These are phyloP conservation scores for Paracorniculantispora psalliotae DNA, from an alignment of 2,329 filamentous ascomycete species.

Conservation along the genomic window DNA sequence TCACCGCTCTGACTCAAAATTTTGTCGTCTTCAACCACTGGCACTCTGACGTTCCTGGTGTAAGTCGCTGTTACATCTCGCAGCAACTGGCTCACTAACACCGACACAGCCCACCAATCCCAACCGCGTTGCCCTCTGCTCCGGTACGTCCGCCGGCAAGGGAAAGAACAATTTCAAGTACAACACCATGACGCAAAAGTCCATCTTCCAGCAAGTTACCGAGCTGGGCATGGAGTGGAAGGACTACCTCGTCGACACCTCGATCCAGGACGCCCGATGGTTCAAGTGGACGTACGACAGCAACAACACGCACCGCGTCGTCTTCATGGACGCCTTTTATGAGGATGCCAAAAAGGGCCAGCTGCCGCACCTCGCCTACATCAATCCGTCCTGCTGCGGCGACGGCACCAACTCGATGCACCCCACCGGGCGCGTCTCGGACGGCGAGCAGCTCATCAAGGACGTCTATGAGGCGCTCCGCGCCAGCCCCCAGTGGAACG, in stretches of 20 bases:
- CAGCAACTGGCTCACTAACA: not conserved
- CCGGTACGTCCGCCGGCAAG: constrained; percentile 27
- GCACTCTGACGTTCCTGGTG: constrained; percentile 37
- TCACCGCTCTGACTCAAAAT: constrained; percentile 35
- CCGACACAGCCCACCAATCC: constrained; percentile 35
- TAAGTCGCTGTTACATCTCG: constrained; percentile 17
- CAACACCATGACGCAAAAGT: constrained; percentile 25
- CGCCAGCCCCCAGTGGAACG: constrained; percentile 30
- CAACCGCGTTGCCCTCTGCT: constrained; percentile 31
- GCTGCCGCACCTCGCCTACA: constrained; percentile 40
- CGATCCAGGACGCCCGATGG: constrained; percentile 38
- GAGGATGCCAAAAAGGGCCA: constrained; percentile 38
- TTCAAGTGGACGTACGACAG: constrained; percentile 36
- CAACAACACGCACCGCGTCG: constrained; percentile 25
- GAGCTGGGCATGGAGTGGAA: constrained; percentile 38
- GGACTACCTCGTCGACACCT: constrained; percentile 42
- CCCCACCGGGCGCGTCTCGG: constrained; percentile 28
- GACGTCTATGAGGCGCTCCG: constrained; percentile 32
- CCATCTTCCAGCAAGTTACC: constrained; percentile 38
- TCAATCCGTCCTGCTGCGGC: constrained; percentile 40
- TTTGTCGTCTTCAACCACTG: constrained; percentile 41
- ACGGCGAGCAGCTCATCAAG: constrained; percentile 31
- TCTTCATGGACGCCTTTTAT: constrained; percentile 35
- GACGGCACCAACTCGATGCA: constrained; percentile 31
- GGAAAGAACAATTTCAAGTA: constrained; percentile 25